Conservation (phyloP, 1,284 basidiomycete genomes). For the Rhodotorula sp. region DNA sequence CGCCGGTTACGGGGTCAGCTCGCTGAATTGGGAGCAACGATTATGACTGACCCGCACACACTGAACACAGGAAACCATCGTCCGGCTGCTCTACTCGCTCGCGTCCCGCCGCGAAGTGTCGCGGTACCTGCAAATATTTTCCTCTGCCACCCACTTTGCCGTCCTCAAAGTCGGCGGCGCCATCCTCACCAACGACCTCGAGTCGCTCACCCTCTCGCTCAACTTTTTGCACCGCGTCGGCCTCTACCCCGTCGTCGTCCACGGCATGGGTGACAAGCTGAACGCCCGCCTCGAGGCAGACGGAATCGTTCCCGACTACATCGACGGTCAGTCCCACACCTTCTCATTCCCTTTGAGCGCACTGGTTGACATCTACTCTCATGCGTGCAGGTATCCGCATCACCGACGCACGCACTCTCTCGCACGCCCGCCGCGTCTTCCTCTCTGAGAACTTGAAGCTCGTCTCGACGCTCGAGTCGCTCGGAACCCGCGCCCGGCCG, state of each 20-base stretch:
- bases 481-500: slow-evolving; percentile 89
- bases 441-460: slow-evolving; percentile 91
- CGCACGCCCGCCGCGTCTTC: slow-evolving; percentile 91
- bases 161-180: slow-evolving; percentile 74
- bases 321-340: slow-evolving; percentile 58
- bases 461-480: slow-evolving; percentile 81
- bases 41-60: too few relatives aligned
- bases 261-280: slow-evolving; percentile 65
- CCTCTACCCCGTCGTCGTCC: slow-evolving; percentile 87
- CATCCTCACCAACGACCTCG: slow-evolving; percentile 76
- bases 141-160: slow-evolving; percentile 50
- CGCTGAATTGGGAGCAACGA: background rate
- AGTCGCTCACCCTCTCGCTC: slow-evolving; percentile 85
- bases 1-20: background rate
- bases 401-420: slow-evolving; percentile 87
- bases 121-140: slow-evolving; percentile 92
- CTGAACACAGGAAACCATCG: slow-evolving; percentile 42
- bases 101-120: slow-evolving; percentile 94
- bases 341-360: background rate
- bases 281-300: slow-evolving; percentile 87
- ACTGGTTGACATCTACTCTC: background rate
- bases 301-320: slow-evolving; percentile 89
- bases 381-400: slow-evolving; percentile 67
- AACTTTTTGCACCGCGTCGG: slow-evolving; percentile 92
- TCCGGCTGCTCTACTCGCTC: slow-evolving; percentile 87